Percentiles rank a stretch among this genome's conserved stretches.
These are phyloP conservation scores for Penicillium simplicissimum DNA, from an alignment of 495 filamentous ascomycete species.

Conservation along the genomic window DNA sequence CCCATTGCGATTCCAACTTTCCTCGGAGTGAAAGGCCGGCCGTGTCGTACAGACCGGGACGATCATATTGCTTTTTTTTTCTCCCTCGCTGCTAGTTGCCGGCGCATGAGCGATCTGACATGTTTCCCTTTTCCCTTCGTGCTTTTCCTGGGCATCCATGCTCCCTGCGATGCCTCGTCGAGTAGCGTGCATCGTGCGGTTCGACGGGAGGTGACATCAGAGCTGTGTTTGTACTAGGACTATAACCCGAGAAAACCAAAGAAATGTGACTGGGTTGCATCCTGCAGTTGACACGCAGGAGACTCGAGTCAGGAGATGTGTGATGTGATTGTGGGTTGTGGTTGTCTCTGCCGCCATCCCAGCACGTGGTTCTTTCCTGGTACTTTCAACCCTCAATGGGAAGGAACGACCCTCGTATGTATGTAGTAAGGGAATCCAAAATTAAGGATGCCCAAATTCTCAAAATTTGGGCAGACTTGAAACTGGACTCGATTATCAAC, in stretches of 20 bases:
- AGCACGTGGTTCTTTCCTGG: background rate
- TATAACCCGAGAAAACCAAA: background rate
- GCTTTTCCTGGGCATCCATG: constrained; percentile 9
- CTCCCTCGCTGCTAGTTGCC: constrained; percentile 20
- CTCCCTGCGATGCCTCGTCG: background rate
- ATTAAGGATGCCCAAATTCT: background rate
- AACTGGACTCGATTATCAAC: background rate
- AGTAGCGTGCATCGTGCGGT: background rate
- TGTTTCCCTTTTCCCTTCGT: constrained; percentile 14
- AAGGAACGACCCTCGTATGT: background rate
- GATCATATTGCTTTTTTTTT: constrained; percentile 28
- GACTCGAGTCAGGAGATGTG: background rate
- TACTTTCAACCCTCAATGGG: background rate
- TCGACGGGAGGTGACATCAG: background rate
- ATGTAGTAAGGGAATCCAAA: background rate
- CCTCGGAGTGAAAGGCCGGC: constrained; percentile 3
- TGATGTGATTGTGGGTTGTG: background rate
- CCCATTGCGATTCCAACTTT: constrained; percentile 14
- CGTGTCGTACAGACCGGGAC: constrained; percentile 18
- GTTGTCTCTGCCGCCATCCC: background rate
- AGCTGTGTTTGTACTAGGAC: background rate
- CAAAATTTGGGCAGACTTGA: background rate
- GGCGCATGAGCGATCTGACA: constrained; percentile 18
- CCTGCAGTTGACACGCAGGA: background rate
- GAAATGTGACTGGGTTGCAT: constrained; percentile 1